Conservation (phyloP, 169 alveolate species). For the Cystoisospora suis region DNA sequence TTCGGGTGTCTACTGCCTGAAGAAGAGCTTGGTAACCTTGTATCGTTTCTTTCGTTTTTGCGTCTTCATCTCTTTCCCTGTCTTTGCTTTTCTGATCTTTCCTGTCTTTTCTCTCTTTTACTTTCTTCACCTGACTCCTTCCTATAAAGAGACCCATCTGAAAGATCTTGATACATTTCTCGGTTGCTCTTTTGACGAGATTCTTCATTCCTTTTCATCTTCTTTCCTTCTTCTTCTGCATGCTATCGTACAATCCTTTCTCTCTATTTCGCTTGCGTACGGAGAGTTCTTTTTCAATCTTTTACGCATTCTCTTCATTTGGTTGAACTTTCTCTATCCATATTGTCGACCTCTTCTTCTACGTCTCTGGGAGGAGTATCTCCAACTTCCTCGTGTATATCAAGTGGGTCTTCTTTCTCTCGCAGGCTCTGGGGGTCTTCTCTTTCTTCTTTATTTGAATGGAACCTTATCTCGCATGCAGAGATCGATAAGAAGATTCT, state of each 20-base stretch:
- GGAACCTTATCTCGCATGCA: background rate
- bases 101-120: background rate
- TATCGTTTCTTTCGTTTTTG: background rate
- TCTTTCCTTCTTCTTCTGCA: background rate
- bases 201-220: background rate
- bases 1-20: too few species aligned
- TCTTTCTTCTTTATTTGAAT: background rate
- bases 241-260: background rate
- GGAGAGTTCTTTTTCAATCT: background rate
- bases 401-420: background rate
- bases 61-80: background rate
- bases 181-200: background rate
- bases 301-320: background rate
- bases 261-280: background rate
- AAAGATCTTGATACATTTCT: slow-evolving; percentile 3
- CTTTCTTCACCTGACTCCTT: slow-evolving; percentile 8
- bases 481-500: background rate
- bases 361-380: background rate
- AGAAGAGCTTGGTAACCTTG: background rate
- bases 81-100: background rate
- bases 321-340: slow-evolving; percentile 8
- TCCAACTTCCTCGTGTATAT: background rate
- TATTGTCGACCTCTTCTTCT: background rate
- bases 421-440: background rate
- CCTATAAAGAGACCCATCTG: background rate